phyloP scores from a whole-genome alignment of 192 early-diverging fungal genomes.

The Borealophlyctis nickersoniae region DNA sequence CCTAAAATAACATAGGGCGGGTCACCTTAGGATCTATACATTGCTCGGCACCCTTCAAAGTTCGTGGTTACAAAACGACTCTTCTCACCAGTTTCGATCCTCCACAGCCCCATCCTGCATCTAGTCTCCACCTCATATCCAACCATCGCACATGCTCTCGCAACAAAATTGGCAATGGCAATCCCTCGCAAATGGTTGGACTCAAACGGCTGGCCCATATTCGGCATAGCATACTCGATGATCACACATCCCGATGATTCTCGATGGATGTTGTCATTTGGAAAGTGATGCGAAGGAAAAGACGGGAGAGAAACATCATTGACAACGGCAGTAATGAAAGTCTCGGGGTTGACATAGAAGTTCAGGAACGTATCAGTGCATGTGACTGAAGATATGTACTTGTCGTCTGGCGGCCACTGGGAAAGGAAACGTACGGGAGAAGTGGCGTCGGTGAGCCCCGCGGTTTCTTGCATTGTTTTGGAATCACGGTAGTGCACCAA shows the following conservation, averaged over 20 bases:
- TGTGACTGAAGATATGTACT: background rate
- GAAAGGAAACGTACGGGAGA: too few species aligned
- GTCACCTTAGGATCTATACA: background rate
- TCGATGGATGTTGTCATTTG: too few species aligned
- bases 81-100: background rate
- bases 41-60: background rate
- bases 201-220: background rate
- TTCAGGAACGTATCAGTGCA: background rate
- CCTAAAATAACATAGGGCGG: background rate
- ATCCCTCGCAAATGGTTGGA: background rate
- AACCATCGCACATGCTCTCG: background rate
- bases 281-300: background rate
- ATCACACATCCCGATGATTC: background rate
- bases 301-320: background rate
- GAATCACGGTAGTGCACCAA: background rate
- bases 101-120: background rate
- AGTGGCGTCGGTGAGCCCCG: too few species aligned
- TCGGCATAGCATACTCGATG: background rate
- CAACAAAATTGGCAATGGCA: background rate
- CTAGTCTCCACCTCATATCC: background rate
- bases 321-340: background rate
- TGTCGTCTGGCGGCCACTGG: too few species aligned
- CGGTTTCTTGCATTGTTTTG: background rate
- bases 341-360: background rate
- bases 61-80: too few species aligned